A percentile compares a stretch with the other conserved stretches of the same genome.
Conservation (phyloP, 108 stramenopile genomes). For the Fistulifera solaris region DNA sequence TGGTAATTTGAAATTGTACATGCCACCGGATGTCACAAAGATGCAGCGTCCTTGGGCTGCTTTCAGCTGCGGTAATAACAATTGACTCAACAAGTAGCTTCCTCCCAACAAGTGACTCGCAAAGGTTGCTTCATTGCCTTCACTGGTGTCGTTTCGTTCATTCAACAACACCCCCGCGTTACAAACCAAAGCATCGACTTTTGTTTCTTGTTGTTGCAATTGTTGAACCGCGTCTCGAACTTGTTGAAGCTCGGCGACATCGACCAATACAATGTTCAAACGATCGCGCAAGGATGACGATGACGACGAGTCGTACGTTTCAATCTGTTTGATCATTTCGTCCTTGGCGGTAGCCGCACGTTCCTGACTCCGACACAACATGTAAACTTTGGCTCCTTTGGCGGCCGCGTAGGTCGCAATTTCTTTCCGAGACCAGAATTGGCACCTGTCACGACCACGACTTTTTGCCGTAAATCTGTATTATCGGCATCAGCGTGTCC, state of each 20-base stretch:
- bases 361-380: slow-evolving; percentile 84
- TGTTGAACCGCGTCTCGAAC: slow-evolving; percentile 44
- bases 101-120: slow-evolving; percentile 83
- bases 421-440: slow-evolving; percentile 87
- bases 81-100: slow-evolving; percentile 65
- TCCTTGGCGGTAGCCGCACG: slow-evolving; percentile 65
- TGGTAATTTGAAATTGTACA: slow-evolving; percentile 80
- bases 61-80: slow-evolving; percentile 55
- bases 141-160: slow-evolving; percentile 59
- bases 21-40: slow-evolving; percentile 20
- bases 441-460: slow-evolving; percentile 72
- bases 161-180: slow-evolving; percentile 88
- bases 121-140: slow-evolving; percentile 82
- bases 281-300: slow-evolving; percentile 18
- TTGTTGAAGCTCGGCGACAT: slow-evolving; percentile 56
- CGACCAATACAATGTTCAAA: slow-evolving; percentile 45
- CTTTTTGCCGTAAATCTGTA: slow-evolving; percentile 59
- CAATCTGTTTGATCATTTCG: slow-evolving; percentile 44
- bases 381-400: slow-evolving; percentile 79
- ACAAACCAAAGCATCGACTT: slow-evolving; percentile 81
- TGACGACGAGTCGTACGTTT: slow-evolving; percentile 18
- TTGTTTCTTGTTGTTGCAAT: slow-evolving; percentile 43
- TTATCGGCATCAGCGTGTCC: slow-evolving; percentile 42
- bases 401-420: slow-evolving; percentile 75
- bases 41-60: slow-evolving; percentile 26